Evolutionary conservation across 306 rosid genomes (phyloP), one percentile per base, ranked within the genome.

Genomic region (Cucumis cinereus): DNA sequence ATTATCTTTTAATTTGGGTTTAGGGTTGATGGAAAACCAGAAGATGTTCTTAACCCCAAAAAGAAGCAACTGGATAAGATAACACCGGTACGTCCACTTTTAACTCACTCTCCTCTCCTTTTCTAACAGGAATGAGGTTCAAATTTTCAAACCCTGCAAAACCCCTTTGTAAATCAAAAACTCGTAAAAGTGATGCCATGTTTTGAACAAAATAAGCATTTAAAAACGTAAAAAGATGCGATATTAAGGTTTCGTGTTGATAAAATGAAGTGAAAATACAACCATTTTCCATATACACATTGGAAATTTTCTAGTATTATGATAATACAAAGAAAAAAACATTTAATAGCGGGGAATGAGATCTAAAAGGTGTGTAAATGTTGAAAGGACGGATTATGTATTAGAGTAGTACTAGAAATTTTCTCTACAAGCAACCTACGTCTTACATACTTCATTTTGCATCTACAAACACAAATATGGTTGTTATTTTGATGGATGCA

Each of bases 41-140:
- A 94, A 84, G 98, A 92, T 79, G 98, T 92, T 56, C 99, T 94
- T 20, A 94, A 94, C 85, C 99, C 99, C 20, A 94, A 94, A 80
- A 94, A 92, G 99, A 94, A 94, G 81, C 99, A 94, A 80, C 79
- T 94, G 73, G 99, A 94, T 59, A 92, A 94, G 87, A 89, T 94
- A 77, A 90, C 97, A 23, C 99, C 96, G 79, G 99, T 93, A 91
- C 50, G 84, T 52, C 30, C 75, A 66, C 77, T 35, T 59, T 45
- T 14, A 17, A 68, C 3, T 15, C 22, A 38, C 35, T 3, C 38
- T 43, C 12, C 35, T 3, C 38, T 43, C 12, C 58, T 19, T 14
- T 41, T 41, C 47, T 43, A 68, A 41, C 47, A 13, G 4, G 17
- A 24, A 58, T 12, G 8, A 10, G 35, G 10, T 68, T 40, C 55